Conservation (phyloP, 148 eudicot genomes). For the Chenopodium berlandieri region DNA sequence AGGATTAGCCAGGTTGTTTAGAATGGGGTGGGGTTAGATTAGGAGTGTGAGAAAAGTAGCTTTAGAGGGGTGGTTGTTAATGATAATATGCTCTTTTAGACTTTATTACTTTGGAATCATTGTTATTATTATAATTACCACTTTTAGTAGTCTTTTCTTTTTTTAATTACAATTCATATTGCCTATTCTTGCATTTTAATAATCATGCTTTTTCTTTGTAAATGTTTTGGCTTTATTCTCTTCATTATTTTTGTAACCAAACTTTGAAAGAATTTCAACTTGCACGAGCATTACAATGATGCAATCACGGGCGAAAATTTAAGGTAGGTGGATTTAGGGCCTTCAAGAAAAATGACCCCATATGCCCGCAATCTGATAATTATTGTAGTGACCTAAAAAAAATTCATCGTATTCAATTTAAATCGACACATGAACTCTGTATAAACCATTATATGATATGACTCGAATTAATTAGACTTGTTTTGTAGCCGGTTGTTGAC, state of each 20-base stretch:
- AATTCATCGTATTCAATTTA: too few relatives aligned
- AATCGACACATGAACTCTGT: too few relatives aligned
- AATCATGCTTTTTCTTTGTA: background rate
- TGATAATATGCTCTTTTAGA: slow-evolving; percentile 23
- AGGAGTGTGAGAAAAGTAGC: slow-evolving; percentile 36
- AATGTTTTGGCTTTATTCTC: background rate
- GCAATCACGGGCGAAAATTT: background rate
- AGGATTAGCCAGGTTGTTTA: slow-evolving; percentile 13
- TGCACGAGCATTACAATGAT: background rate
- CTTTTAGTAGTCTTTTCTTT: slow-evolving; percentile 6
- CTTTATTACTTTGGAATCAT: slow-evolving; percentile 30
- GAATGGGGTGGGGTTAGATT: slow-evolving; percentile 16
- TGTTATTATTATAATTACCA: background rate
- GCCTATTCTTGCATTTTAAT: background rate
- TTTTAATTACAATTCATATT: background rate
- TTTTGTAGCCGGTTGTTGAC: too few relatives aligned
- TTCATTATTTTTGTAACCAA: background rate
- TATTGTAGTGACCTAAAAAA: too few relatives aligned
- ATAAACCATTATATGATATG: too few relatives aligned
- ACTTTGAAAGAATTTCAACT: background rate
- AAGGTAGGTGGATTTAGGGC: background rate
- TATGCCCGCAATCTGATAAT: too few relatives aligned
- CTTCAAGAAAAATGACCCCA: too few relatives aligned
- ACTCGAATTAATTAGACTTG: too few relatives aligned
- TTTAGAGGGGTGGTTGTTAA: slow-evolving; percentile 27